Conservation (phyloP, 805 yeast species). For the Kodamaea nitidulidarum region DNA sequence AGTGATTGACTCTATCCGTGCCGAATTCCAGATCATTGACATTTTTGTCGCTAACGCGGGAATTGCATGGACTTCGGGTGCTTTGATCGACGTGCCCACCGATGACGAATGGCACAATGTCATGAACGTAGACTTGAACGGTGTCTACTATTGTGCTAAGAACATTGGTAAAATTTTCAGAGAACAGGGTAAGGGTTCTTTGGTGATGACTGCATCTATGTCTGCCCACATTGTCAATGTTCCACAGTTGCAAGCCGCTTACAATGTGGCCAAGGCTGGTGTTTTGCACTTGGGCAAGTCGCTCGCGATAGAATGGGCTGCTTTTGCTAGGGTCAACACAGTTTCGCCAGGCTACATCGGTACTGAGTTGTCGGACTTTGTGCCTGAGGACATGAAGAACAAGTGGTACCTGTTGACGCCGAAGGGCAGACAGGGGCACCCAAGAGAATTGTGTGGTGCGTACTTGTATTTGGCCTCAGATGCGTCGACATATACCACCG, state of each 20-base stretch:
- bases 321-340: conserved; percentile 77
- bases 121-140: conserved; percentile 71
- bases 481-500: conserved; percentile 77
- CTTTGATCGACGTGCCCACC: conserved; percentile 36
- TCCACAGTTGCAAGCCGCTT: conserved; percentile 83
- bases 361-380: conserved; percentile 55
- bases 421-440: conserved; percentile 69
- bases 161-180: conserved; percentile 68
- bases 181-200: conserved; percentile 69
- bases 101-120: conserved; percentile 69
- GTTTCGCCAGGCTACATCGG: conserved; percentile 84
- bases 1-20: conserved; percentile 28
- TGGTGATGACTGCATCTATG: conserved; percentile 85
- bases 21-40: conserved; percentile 35
- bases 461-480: conserved; percentile 75
- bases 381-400: conserved; percentile 29
- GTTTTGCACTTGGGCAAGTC: conserved; percentile 72
- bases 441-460: conserved; percentile 75
- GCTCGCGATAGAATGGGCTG: conserved; percentile 83
- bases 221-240: conserved; percentile 82
- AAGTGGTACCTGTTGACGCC: conserved; percentile 51
- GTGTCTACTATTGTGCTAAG: conserved; percentile 77
- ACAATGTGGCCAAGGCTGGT: conserved; percentile 85
- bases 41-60: conserved; percentile 47
- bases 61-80: conserved; percentile 45